Evolutionary conservation across 2,329 filamentous ascomycete species (phyloP).

Genomic region (Diplodia seriata): DNA sequence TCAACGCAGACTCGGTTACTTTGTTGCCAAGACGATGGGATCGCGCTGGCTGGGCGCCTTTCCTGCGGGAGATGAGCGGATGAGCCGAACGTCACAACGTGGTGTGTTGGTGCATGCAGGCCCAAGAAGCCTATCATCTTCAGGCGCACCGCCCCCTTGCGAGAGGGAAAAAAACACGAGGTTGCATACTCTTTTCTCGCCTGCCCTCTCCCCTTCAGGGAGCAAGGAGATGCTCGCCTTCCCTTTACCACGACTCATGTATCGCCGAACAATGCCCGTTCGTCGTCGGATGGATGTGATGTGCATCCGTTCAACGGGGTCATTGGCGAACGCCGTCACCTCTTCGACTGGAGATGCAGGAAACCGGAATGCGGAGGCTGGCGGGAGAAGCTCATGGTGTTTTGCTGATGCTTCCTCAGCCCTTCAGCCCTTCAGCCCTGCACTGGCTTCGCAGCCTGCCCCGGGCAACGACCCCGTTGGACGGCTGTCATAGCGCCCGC

Average conservation of each 20-base stretch:
- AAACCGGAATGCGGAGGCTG: neutral
- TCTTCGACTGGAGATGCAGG: no score
- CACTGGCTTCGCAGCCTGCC: neutral
- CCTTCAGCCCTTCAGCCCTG: slow-evolving; percentile 12
- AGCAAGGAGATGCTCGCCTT: neutral
- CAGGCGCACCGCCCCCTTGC: slow-evolving; percentile 5
- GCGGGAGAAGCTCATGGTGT: no score
- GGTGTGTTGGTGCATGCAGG: neutral
- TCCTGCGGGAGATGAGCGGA: slow-evolving; percentile 13
- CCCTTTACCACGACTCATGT: neutral
- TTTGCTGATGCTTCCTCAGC: neutral
- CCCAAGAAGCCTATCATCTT: neutral
- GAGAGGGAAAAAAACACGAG: neutral
- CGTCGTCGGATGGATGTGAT: neutral
- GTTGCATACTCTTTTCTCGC: neutral
- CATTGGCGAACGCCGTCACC: neutral
- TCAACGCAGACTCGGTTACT: neutral
- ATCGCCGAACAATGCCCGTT: slow-evolving; percentile 1
- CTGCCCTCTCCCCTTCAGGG: neutral
- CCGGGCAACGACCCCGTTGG: neutral
- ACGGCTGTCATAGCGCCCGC: neutral
- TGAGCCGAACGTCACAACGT: neutral
- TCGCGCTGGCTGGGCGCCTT: neutral
- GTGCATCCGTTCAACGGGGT: neutral
- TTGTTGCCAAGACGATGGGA: neutral